Conservation (phyloP, 495 filamentous ascomycete species). For the Chaetomium tenue region DNA sequence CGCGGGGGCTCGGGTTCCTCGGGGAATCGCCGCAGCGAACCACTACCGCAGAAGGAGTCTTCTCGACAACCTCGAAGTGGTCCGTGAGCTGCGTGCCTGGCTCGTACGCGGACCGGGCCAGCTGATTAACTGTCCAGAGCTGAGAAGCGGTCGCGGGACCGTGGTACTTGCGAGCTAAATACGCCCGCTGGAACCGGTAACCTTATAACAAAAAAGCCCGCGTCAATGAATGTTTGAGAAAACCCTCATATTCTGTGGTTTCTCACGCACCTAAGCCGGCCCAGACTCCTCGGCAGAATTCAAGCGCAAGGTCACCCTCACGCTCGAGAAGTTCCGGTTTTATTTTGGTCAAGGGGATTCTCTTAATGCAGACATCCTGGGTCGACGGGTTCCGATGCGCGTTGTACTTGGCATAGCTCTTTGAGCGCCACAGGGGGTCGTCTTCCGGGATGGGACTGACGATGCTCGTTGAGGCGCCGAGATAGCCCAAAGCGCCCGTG, state of each 20-base stretch:
- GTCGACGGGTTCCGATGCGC: slow-evolving; percentile 58
- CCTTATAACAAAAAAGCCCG: slow-evolving; percentile 39
- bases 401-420: slow-evolving; percentile 58
- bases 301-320: slow-evolving; percentile 57
- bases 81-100: slow-evolving; percentile 66
- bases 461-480: slow-evolving; percentile 39
- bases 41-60: slow-evolving; percentile 58
- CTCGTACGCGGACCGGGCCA: slow-evolving; percentile 55
- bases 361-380: slow-evolving; percentile 62
- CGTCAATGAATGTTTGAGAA: slow-evolving; percentile 14
- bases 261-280: slow-evolving; percentile 56
- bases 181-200: slow-evolving; percentile 61
- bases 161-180: slow-evolving; percentile 62
- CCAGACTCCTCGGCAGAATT: slow-evolving; percentile 67
- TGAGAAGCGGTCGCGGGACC: slow-evolving; percentile 58
- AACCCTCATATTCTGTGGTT: slow-evolving; percentile 8
- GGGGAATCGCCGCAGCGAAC: slow-evolving; percentile 69
- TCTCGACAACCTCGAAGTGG: slow-evolving; percentile 73
- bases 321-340: slow-evolving; percentile 62
- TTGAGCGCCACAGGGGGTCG: slow-evolving; percentile 62
- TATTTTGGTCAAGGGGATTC: slow-evolving; percentile 61
- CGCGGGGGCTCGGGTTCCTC: slow-evolving; percentile 52
- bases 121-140: slow-evolving; percentile 60
- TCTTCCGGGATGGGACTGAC: slow-evolving; percentile 49
- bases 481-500: slow-evolving; percentile 38